phyloP scores from a whole-genome alignment of 352 stramenopile species.

The Phytophthora sp. region DNA sequence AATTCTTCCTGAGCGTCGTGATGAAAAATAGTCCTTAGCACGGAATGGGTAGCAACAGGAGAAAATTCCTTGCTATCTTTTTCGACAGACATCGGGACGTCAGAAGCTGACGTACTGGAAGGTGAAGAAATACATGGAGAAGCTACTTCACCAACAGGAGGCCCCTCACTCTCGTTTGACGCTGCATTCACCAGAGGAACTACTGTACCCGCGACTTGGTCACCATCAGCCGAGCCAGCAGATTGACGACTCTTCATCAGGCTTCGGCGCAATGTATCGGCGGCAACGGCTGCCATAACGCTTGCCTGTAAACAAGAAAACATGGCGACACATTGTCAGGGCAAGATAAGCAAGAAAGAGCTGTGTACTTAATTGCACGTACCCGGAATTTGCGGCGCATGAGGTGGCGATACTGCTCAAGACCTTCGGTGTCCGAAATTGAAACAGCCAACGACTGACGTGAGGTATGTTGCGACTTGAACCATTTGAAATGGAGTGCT shows the following conservation, averaged over 20 bases:
- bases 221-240: conserved; percentile 7
- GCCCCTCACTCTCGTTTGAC: background rate
- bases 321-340: background rate
- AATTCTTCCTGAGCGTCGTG: conserved; percentile 1
- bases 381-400: conserved; percentile 78
- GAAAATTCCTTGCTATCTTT: background rate
- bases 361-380: conserved; percentile 6
- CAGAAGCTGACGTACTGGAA: conserved; percentile 18
- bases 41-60: conserved; percentile 13
- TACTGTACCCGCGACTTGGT: background rate
- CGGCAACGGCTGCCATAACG: conserved; percentile 64
- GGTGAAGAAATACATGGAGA: conserved; percentile 22
- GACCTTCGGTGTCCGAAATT: conserved; percentile 50
- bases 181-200: background rate
- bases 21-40: conserved; percentile 40
- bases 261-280: conserved; percentile 54
- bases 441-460: conserved; percentile 50
- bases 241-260: conserved; percentile 50
- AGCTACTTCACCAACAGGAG: background rate
- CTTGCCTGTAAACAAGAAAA: conserved; percentile 40
- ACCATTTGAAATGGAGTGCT: conserved; percentile 58
- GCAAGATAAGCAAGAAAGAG: background rate
- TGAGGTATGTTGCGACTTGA: conserved; percentile 48
- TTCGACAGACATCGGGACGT: background rate
- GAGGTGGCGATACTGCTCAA: conserved; percentile 56